phyloP scores from a whole-genome alignment of 805 yeast genomes.

The Candida namnaoensis region DNA sequence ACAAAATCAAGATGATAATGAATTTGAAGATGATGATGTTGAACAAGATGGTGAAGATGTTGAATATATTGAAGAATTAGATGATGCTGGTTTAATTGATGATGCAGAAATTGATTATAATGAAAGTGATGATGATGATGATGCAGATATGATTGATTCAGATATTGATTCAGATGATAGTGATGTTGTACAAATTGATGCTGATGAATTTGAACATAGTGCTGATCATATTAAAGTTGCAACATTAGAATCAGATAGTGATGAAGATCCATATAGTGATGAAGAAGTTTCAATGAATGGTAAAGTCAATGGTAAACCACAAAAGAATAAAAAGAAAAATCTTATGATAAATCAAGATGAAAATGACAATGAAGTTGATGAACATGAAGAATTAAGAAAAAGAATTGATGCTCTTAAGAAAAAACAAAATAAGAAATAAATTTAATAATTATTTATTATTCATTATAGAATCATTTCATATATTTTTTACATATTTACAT shows the following conservation, averaged over 20 bases:
- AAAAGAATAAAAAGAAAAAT: not conserved
- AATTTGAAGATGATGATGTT: constrained; percentile 21
- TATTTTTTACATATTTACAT: too few relatives aligned
- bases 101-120: constrained; percentile 34
- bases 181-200: constrained; percentile 25
- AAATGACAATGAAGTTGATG: constrained; percentile 8
- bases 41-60: constrained; percentile 39
- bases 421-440: constrained; percentile 12
- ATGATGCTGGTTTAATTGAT: constrained; percentile 34
- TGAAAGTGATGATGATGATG: constrained; percentile 20
- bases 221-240: constrained; percentile 20
- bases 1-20: constrained; percentile 30
- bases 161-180: constrained; percentile 22
- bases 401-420: constrained; percentile 12
- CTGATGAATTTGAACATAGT: constrained; percentile 22
- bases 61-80: constrained; percentile 66
- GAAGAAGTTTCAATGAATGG: constrained; percentile 24
- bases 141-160: constrained; percentile 16
- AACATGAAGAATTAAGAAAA: constrained; percentile 12
- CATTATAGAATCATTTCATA: too few relatives aligned
- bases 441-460: too few relatives aligned
- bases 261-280: constrained; percentile 27
- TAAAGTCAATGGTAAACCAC: not conserved
- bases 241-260: constrained; percentile 6
- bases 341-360: constrained; percentile 4